Percentiles rank a stretch among this genome's conserved stretches.
phyloP scores from a whole-genome alignment of 352 stramenopile genomes.

The Phytophthora podocarpi region DNA sequence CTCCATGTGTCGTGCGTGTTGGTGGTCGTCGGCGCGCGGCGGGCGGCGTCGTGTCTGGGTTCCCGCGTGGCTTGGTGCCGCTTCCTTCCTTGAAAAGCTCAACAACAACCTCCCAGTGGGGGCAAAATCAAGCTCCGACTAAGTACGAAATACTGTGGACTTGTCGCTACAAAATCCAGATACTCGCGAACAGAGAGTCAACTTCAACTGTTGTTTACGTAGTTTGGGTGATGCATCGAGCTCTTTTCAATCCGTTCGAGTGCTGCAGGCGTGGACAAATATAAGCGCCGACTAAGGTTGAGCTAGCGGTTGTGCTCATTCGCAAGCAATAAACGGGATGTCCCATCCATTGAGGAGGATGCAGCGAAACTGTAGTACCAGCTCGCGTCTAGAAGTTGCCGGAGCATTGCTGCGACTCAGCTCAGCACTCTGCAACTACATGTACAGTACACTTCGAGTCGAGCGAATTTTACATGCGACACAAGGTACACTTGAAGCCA shows the following conservation, averaged over 20 bases:
- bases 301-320: too few species aligned
- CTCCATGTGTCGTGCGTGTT: slow-evolving; percentile 30
- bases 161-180: slow-evolving; percentile 16
- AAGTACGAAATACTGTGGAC: slow-evolving; percentile 31
- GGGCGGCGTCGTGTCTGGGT: neutral
- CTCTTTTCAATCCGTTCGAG: too few species aligned
- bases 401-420: too few species aligned
- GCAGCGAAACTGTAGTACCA: too few species aligned
- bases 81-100: slow-evolving; percentile 29
- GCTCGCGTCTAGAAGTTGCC: too few species aligned
- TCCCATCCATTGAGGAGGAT: too few species aligned
- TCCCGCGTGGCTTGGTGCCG: slow-evolving; percentile 8
- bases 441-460: too few species aligned
- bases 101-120: slow-evolving; percentile 8
- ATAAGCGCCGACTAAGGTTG: too few species aligned
- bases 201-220: slow-evolving; percentile 18
- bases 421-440: too few species aligned
- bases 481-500: slow-evolving; percentile 22
- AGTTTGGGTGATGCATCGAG: too few species aligned
- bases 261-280: too few species aligned
- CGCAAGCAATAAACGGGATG: too few species aligned
- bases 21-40: neutral
- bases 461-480: neutral
- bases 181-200: slow-evolving; percentile 5
- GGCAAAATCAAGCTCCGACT: slow-evolving; percentile 20